Conservation (phyloP, 192 early-diverging fungal species). For the Podila clonocystis region DNA sequence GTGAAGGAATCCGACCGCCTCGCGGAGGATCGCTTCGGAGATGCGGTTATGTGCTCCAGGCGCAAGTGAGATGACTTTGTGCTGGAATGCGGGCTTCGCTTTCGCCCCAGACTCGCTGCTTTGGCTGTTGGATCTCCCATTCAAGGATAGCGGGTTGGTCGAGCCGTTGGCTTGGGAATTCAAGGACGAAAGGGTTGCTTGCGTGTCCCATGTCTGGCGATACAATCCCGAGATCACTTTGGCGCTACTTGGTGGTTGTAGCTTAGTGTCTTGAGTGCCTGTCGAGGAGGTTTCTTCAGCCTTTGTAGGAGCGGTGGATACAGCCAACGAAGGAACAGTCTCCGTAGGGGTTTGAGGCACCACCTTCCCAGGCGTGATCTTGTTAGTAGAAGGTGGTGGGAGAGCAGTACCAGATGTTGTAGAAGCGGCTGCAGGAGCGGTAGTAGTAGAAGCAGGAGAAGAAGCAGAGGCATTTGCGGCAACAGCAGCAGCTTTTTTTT, state of each 20-base stretch:
- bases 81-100: conserved; percentile 8
- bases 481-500: background rate
- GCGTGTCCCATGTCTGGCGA: conserved; percentile 5
- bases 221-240: conserved; percentile 18
- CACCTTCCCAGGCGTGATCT: background rate
- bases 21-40: conserved; percentile 32
- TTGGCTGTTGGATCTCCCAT: background rate
- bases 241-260: conserved; percentile 9
- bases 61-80: conserved; percentile 32
- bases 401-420: background rate
- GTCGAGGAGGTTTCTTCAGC: background rate
- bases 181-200: conserved; percentile 7
- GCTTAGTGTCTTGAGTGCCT: background rate
- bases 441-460: background rate
- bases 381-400: conserved; percentile 5
- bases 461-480: background rate
- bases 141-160: background rate
- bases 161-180: background rate
- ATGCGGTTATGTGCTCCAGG: conserved; percentile 38
- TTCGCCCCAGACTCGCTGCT: background rate
- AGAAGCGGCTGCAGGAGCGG: background rate
- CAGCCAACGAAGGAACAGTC: conserved; percentile 13
- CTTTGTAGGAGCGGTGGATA: background rate
- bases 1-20: conserved; percentile 30
- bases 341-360: background rate